Conservation (phyloP, 1,139 yeast genomes). For the Petasospora rhodanensis region DNA sequence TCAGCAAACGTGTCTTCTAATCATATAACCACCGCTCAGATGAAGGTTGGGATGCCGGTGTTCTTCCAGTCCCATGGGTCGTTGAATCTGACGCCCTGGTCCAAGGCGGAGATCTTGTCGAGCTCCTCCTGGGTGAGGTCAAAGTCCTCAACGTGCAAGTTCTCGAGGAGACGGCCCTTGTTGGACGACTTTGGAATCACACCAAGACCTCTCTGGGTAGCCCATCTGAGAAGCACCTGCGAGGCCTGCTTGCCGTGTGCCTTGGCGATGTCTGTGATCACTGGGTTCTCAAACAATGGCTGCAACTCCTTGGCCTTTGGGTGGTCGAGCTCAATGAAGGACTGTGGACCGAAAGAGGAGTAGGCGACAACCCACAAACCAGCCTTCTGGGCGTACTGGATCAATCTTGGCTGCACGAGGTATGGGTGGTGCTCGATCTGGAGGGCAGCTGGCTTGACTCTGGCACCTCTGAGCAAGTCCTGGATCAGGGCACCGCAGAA, state of each 20-base stretch:
- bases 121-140: constrained; percentile 32
- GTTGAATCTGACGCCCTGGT: constrained; percentile 73
- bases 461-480: constrained; percentile 70
- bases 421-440: constrained; percentile 75
- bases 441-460: constrained; percentile 63
- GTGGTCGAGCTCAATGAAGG: constrained; percentile 57
- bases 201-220: constrained; percentile 36
- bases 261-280: constrained; percentile 27
- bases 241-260: constrained; percentile 33
- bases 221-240: constrained; percentile 39
- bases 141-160: constrained; percentile 43
- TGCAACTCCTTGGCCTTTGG: constrained; percentile 50
- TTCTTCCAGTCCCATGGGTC: constrained; percentile 47
- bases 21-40: no score
- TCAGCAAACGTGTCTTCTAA: no score
- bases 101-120: constrained; percentile 45
- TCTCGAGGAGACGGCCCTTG: constrained; percentile 38
- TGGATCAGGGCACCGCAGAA: constrained; percentile 69
- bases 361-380: constrained; percentile 55
- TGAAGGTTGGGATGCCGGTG: constrained; percentile 32
- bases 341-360: constrained; percentile 85
- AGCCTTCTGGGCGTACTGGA: constrained; percentile 49
- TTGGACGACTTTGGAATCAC: constrained; percentile 48
- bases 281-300: constrained; percentile 37
- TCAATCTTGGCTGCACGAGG: constrained; percentile 68